Evolutionary conservation across 352 stramenopile species (phyloP), one percentile per base, ranked within the genome.

Genomic region (Thalassiosira livingstoniorum): DNA sequence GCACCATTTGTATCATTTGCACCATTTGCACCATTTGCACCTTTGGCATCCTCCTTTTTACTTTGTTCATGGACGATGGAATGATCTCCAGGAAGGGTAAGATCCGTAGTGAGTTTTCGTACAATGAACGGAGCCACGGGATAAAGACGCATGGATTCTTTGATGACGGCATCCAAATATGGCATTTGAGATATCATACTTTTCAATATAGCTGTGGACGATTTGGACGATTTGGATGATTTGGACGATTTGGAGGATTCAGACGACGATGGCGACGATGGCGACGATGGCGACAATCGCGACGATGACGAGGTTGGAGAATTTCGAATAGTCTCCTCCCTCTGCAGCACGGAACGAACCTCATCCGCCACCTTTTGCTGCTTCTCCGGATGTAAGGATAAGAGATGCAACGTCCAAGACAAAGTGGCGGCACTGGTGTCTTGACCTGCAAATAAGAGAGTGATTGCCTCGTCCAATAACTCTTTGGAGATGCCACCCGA

Each of bases 91-190:
- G 70, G 70, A 47, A 94, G 80, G 31, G 63, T 66, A 21, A 95
- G 70, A 39, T 94, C 90, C 66, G 83, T 58, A 11, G 72, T 65
- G 31, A 95, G 66, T 54, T 83, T 86, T 35, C 92, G 78, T 15
- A 95, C 91, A 32, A 96, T 85, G 75, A 96, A 96, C 0, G 92
- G 92, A 37, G 92, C 92, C 13, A 95, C 91, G 15, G 92, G 92
- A 82, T 95, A 96, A 2, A 96, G 75, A 58, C 92, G 67, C 90
- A 95, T 94, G 0, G 90, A 88, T 86, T 96, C 90, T 74, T 93
- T 94, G 51, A 94, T 79, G 11, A 94, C 87, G 23, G 91, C 90
- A 88, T 94, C 90, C 32, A 95, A 68, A 65, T 90, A 93, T 5
- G 75, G 78, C 74, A 95, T 85, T 60, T 87, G 70, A 4, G 80